Evolutionary conservation across 768 basidiomycete genomes (phyloP).

Genomic region (Rhizopogon vesiculosus): DNA sequence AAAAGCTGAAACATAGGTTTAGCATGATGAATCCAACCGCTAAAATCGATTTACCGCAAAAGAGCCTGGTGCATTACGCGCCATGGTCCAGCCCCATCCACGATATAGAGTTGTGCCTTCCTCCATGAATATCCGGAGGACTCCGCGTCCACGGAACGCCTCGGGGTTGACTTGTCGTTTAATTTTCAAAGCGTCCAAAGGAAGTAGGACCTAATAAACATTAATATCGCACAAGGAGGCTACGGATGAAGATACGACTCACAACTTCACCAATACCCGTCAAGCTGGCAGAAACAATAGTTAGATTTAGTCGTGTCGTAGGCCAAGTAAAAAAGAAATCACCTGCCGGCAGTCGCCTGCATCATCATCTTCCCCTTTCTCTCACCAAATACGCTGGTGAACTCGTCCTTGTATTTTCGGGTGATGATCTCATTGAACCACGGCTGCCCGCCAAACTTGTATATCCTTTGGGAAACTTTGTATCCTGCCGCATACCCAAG

Average conservation of each 20-base stretch:
- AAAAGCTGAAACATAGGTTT: slow-evolving; percentile 65
- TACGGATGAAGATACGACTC: slow-evolving; percentile 14
- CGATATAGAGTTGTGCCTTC: slow-evolving; percentile 92
- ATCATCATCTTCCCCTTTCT: slow-evolving; percentile 95
- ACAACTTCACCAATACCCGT: slow-evolving; percentile 94
- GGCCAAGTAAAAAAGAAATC: background rate
- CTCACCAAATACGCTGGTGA: slow-evolving; percentile 85
- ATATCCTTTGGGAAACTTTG: slow-evolving; percentile 89
- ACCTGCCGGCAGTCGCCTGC: slow-evolving; percentile 94
- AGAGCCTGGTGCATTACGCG: slow-evolving; percentile 91
- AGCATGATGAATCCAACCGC: background rate
- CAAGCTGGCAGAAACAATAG: slow-evolving; percentile 33
- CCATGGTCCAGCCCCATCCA: slow-evolving; percentile 99
- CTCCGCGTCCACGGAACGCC: slow-evolving; percentile 92
- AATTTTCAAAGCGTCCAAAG: slow-evolving; percentile 95
- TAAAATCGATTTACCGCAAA: slow-evolving; percentile 68
- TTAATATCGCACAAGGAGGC: background rate
- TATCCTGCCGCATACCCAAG: slow-evolving; percentile 98
- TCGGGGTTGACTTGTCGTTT: slow-evolving; percentile 98
- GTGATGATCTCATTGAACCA: slow-evolving; percentile 93
- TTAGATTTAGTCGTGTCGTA: background rate
- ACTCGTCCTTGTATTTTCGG: slow-evolving; percentile 74
- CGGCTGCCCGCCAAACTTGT: slow-evolving; percentile 99
- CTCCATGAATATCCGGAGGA: slow-evolving; percentile 85
- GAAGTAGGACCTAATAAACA: slow-evolving; percentile 75